These are phyloP conservation scores for Naematelia aurantialba DNA, from an alignment of 768 basidiomycete species.

Conservation along the genomic window DNA sequence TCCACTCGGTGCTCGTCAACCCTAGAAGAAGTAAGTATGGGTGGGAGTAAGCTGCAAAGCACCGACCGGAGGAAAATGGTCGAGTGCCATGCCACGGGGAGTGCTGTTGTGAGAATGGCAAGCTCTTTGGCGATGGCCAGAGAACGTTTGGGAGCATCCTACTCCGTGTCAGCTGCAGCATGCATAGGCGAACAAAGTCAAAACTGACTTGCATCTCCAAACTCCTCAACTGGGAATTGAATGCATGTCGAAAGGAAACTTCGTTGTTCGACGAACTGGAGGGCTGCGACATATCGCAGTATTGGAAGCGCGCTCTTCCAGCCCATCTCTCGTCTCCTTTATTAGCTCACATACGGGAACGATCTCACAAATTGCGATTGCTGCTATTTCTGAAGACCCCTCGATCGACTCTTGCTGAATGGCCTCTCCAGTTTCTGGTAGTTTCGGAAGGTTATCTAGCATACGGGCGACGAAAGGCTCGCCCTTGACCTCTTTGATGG, in stretches of 20 bases:
- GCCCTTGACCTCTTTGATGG: slow-evolving; percentile 83
- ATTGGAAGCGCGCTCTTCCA: slow-evolving; percentile 75
- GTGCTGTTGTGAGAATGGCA: slow-evolving; percentile 85
- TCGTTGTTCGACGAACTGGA: slow-evolving; percentile 44
- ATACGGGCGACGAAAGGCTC: slow-evolving; percentile 76
- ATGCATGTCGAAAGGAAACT: slow-evolving; percentile 26
- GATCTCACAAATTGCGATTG: not conserved
- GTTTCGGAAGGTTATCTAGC: slow-evolving; percentile 69
- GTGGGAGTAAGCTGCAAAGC: not conserved
- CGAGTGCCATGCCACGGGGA: slow-evolving; percentile 92
- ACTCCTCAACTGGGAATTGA: slow-evolving; percentile 11
- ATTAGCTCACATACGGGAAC: slow-evolving; percentile 5
- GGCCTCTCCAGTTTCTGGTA: slow-evolving; percentile 60
- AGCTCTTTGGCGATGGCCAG: slow-evolving; percentile 97
- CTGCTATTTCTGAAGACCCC: not conserved
- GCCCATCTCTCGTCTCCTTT: slow-evolving; percentile 71
- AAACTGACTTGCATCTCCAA: slow-evolving; percentile 16
- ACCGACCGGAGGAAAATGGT: slow-evolving; percentile 73
- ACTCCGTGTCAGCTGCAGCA: not conserved
- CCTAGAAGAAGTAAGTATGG: slow-evolving; percentile 6
- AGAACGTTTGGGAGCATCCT: slow-evolving; percentile 81
- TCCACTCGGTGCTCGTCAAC: slow-evolving; percentile 67
- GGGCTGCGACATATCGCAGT: slow-evolving; percentile 70
- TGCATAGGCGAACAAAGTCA: not conserved
- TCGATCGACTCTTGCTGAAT: slow-evolving; percentile 54